Evolutionary conservation across 2,329 filamentous ascomycete species (phyloP), one percentile per base, ranked within the genome.

Genomic region (Paracorniculantispora psalliotae): DNA sequence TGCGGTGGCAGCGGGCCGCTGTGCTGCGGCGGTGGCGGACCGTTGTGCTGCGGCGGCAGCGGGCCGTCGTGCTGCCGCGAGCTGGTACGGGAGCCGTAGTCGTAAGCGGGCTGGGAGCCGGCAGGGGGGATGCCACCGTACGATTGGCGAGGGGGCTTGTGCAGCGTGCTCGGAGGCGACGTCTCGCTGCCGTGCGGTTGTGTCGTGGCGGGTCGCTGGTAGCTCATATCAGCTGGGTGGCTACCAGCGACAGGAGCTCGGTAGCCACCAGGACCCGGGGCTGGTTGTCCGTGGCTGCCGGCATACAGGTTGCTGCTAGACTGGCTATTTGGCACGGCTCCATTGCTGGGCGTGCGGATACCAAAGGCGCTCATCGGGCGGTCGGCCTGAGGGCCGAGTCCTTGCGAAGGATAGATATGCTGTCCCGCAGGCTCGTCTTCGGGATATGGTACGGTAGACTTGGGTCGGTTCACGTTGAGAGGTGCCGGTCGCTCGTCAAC

Each of bases 401-500:
- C 78, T 3, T 77, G 77, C 10, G 79, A 77, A 26, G 80, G 73
- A 6, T 81, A 80, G 4, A 81, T 69, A 41, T 65, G 30, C 69
- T 71, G 26, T 63, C 71, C 56, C 62, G 68, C 57, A 51, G 63
- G 63, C 54, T 83, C 81, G 57, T 83, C 80, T 46, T 82, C 81
- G 3, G 81, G 81, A 61, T 84, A 84, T 0, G 81, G 81, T 0
- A 77, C 77, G 3, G 73, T 69, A 3, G 81, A 80, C 59, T 75
- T 76, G 4, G 80, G 73, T 37, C 80, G 74, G 52, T 65, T 68
- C 19, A 77, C 61, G 59, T 70, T 75, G 47, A 79, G 69, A n/a
- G 77, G 79, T 49, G 80, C 76, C 21, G 84, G 81, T 56, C 78
- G 77, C 63, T 89, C 86, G 63, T 90, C 87, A 52, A 86, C 80